Conservation (phyloP, 495 filamentous ascomycete species). For the Neurospora terricola region DNA sequence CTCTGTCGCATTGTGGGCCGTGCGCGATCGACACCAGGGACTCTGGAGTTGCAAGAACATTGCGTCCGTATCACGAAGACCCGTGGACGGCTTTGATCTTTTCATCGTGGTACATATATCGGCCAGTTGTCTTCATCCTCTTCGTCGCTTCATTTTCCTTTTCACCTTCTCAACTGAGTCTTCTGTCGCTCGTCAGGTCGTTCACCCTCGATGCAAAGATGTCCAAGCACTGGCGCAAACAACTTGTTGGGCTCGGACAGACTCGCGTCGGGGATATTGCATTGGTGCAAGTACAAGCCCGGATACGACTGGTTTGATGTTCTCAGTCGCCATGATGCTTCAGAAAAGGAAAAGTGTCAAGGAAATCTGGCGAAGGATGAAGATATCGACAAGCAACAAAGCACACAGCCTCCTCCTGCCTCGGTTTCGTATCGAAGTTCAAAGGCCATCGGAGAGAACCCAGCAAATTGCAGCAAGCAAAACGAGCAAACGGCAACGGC, state of each 20-base stretch:
- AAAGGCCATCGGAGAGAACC: neutral
- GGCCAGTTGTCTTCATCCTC: neutral
- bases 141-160: neutral
- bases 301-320: neutral
- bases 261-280: neutral
- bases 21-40: slow-evolving; percentile 16
- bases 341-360: neutral
- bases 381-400: neutral
- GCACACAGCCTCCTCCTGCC: neutral
- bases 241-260: neutral
- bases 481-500: neutral
- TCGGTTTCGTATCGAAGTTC: neutral
- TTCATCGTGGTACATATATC: neutral
- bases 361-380: neutral
- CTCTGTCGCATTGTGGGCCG: slow-evolving; percentile 9
- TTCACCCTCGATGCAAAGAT: neutral
- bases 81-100: neutral
- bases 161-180: neutral
- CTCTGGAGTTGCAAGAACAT: neutral
- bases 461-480: neutral
- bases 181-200: neutral
- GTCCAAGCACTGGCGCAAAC: neutral
- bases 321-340: neutral
- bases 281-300: neutral
- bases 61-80: neutral